phyloP scores from a whole-genome alignment of 2,329 filamentous ascomycete genomes.

The Verticillium zaregamsianum region DNA sequence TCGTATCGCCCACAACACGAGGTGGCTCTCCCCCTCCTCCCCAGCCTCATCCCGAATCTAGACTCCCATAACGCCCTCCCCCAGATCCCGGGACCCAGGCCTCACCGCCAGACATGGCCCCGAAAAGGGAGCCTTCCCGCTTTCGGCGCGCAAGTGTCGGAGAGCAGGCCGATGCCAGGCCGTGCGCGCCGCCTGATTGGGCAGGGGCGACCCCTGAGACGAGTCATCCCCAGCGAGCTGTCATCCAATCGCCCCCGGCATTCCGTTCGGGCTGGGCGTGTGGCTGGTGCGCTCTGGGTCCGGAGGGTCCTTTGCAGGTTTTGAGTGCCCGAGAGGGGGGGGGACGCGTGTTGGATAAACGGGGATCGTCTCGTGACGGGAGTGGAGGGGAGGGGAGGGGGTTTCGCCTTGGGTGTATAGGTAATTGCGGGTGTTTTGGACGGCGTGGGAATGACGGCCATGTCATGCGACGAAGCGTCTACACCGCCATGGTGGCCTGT shows the following conservation, averaged over 20 bases:
- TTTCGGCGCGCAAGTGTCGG: background rate
- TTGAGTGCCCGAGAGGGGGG: background rate
- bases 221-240: background rate
- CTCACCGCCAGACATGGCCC: background rate
- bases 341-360: background rate
- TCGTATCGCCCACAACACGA: no score
- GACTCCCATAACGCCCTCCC: background rate
- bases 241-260: background rate
- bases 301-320: background rate
- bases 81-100: background rate
- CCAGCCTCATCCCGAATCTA: background rate
- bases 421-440: background rate
- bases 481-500: background rate
- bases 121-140: background rate
- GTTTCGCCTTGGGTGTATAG: background rate
- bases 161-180: background rate
- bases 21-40: background rate
- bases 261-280: background rate
- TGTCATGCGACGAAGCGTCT: background rate
- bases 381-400: background rate
- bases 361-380: constrained; percentile 1
- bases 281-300: background rate
- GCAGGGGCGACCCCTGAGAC: background rate
- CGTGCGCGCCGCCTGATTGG: background rate
- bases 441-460: background rate